A percentile compares a stretch with the other conserved stretches of the same genome.
Evolutionary conservation across 805 yeast species (phyloP).

Genomic region (Kluyveromyces aestuarii): DNA sequence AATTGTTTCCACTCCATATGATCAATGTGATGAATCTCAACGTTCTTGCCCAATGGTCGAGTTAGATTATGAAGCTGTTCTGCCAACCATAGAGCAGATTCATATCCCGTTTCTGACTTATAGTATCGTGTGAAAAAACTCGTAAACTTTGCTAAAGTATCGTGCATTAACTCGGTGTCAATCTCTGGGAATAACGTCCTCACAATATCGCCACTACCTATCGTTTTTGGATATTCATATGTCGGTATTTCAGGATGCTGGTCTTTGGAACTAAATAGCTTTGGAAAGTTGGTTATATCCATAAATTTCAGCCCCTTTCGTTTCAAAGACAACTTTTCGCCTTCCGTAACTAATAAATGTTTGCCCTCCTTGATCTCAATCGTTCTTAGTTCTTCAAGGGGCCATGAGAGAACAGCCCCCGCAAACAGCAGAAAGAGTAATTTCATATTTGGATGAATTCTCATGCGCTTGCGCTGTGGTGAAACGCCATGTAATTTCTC

Average conservation of each 20-base stretch:
- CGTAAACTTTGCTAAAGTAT: conserved; percentile 51
- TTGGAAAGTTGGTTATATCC: conserved; percentile 45
- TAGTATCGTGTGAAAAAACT: conserved; percentile 72
- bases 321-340: conserved; percentile 36
- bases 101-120: conserved; percentile 58
- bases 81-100: conserved; percentile 64
- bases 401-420: conserved; percentile 1
- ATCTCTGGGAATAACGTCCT: conserved; percentile 35
- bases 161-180: conserved; percentile 38
- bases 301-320: conserved; percentile 47
- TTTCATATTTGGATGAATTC: too few species aligned
- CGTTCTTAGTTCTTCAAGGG: conserved; percentile 11
- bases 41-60: conserved; percentile 25
- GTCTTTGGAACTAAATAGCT: conserved; percentile 11
- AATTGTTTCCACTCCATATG: conserved; percentile 74
- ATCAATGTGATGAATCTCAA: conserved; percentile 40
- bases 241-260: conserved; percentile 20
- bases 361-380: conserved; percentile 18
- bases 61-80: conserved; percentile 33
- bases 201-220: conserved; percentile 33
- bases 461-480: too few species aligned
- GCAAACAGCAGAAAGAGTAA: background rate
- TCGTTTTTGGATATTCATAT: conserved; percentile 43
- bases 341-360: conserved; percentile 29
- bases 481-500: too few species aligned